Percentiles rank a stretch among this genome's conserved stretches.
These are phyloP conservation scores for Aspergillus pseudoviridinutans DNA, from an alignment of 2,329 filamentous ascomycete species.

Conservation along the genomic window DNA sequence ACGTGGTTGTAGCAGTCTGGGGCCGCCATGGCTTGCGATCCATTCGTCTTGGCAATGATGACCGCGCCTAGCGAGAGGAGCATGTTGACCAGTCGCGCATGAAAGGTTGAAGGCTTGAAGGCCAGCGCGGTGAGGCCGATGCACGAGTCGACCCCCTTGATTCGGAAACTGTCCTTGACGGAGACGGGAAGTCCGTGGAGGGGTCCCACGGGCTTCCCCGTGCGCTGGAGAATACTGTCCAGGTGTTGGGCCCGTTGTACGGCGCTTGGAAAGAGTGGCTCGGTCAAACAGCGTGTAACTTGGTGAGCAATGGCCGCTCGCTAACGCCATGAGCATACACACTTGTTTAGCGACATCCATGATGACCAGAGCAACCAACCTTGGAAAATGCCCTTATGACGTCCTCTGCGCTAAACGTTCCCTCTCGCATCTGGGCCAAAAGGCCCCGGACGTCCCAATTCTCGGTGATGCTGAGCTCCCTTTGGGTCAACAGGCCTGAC, in stretches of 20 bases:
- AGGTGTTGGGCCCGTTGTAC: slow-evolving; percentile 46
- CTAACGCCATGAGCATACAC: slow-evolving; percentile 47
- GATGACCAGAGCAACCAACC: too few relatives aligned
- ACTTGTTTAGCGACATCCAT: too few relatives aligned
- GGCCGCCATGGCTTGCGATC: slow-evolving; percentile 56
- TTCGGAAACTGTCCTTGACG: slow-evolving; percentile 45
- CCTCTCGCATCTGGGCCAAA: too few relatives aligned
- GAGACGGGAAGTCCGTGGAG: slow-evolving; percentile 60
- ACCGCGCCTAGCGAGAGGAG: slow-evolving; percentile 60
- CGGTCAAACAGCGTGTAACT: slow-evolving; percentile 47
- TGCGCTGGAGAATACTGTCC: slow-evolving; percentile 41
- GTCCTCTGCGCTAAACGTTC: too few relatives aligned
- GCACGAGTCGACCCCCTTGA: slow-evolving; percentile 49
- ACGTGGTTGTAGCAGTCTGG: slow-evolving; percentile 59
- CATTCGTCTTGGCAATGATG: slow-evolving; percentile 67
- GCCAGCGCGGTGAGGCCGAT: slow-evolving; percentile 60
- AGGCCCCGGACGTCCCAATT: too few relatives aligned
- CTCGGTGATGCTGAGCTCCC: too few relatives aligned
- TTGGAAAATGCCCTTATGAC: too few relatives aligned
- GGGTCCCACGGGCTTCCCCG: slow-evolving; percentile 49
- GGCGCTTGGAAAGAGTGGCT: slow-evolving; percentile 51
- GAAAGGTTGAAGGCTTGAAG: slow-evolving; percentile 52
- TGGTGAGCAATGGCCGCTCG: slow-evolving; percentile 38
- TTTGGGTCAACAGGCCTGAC: too few relatives aligned
- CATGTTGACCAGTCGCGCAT: slow-evolving; percentile 56